Evolutionary conservation across 2,329 filamentous ascomycete genomes (phyloP).

Genomic region (Lasiodiplodia hormozganensis): DNA sequence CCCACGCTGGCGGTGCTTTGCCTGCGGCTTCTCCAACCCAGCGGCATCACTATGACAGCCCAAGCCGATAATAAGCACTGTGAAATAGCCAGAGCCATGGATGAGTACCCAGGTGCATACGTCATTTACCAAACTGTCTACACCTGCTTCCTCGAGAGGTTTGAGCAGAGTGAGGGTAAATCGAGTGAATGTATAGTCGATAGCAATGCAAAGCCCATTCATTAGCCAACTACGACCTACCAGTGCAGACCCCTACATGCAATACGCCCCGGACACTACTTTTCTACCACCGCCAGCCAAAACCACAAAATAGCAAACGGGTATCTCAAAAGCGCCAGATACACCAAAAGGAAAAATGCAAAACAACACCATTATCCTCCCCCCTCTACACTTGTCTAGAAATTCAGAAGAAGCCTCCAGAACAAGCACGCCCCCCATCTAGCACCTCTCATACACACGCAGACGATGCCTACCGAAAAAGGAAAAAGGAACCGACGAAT

Average conservation of each 20-base stretch:
- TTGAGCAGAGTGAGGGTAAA: neutral
- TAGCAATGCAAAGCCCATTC: neutral
- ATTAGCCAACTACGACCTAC: neutral
- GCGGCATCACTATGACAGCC: too few relatives aligned
- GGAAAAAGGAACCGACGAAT: neutral
- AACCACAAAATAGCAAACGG: neutral
- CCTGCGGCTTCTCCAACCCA: too few relatives aligned
- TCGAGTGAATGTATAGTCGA: neutral
- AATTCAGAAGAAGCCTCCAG: neutral
- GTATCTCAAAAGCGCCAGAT: neutral
- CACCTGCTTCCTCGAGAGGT: neutral
- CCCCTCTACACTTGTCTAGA: neutral
- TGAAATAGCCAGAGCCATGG: too few relatives aligned
- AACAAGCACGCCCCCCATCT: neutral
- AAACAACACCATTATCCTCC: neutral
- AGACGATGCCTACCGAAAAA: neutral
- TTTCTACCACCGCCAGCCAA: neutral
- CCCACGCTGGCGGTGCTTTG: too few relatives aligned
- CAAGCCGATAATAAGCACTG: too few relatives aligned
- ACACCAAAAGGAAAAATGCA: neutral
- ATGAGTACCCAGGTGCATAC: too few relatives aligned
- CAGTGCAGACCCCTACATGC: neutral
- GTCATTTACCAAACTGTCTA: too few relatives aligned
- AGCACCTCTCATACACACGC: neutral
- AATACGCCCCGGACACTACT: neutral